phyloP scores from a whole-genome alignment of 1,284 basidiomycete genomes.

The Ustilago nuda region DNA sequence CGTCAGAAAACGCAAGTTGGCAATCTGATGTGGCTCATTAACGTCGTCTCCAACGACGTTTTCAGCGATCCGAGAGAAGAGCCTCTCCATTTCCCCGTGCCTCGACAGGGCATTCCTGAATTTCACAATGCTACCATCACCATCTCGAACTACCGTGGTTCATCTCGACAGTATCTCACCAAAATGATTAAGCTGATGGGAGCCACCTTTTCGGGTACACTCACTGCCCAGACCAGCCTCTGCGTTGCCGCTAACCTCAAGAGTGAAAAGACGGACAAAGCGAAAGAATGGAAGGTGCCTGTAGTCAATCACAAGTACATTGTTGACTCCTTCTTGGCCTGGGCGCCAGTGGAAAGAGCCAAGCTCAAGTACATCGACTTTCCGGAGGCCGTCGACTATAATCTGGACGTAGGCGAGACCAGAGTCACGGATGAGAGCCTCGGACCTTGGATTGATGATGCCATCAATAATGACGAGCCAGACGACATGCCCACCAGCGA shows the following conservation, averaged over 20 bases:
- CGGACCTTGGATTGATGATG: constrained; percentile 47
- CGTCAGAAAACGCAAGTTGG: constrained; percentile 77
- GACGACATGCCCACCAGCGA: constrained; percentile 40
- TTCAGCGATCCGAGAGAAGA: constrained; percentile 78
- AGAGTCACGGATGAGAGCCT: constrained; percentile 45
- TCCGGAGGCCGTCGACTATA: constrained; percentile 37
- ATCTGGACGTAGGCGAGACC: constrained; percentile 27
- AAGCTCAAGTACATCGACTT: constrained; percentile 53
- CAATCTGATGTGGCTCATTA: constrained; percentile 83
- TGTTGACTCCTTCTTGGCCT: constrained; percentile 79
- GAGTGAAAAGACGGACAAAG: constrained; percentile 81
- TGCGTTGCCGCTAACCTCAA: constrained; percentile 83
- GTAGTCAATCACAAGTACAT: constrained; percentile 89
- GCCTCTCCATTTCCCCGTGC: constrained; percentile 75
- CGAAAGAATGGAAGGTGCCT: constrained; percentile 82
- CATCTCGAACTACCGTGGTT: constrained; percentile 86
- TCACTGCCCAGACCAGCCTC: constrained; percentile 77
- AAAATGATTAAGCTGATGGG: constrained; percentile 82
- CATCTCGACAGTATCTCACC: constrained; percentile 85
- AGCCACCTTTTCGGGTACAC: constrained; percentile 81
- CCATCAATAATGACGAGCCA: constrained; percentile 46
- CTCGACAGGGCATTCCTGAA: constrained; percentile 69
- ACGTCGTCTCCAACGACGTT: constrained; percentile 77
- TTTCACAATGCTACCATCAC: constrained; percentile 77
- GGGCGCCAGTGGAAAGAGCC: constrained; percentile 34